Percentiles rank a stretch among this genome's conserved stretches.
Conservation (phyloP, 1,284 basidiomycete genomes). For the Leccinum fallax region DNA sequence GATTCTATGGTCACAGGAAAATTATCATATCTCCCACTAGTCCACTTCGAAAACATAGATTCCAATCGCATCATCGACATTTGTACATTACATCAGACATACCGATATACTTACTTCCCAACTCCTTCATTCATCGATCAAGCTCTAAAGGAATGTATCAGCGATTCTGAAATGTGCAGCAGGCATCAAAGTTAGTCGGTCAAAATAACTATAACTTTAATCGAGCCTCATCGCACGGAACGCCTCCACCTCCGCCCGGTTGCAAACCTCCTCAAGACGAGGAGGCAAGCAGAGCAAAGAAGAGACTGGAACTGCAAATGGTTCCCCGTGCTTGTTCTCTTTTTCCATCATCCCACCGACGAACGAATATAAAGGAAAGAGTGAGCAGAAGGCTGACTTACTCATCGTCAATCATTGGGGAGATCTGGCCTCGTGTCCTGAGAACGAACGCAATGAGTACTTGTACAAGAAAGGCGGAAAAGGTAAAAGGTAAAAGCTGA, state of each 20-base stretch:
- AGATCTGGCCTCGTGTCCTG: not conserved
- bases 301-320: slow-evolving; percentile 30
- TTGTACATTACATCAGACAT: slow-evolving; percentile 10
- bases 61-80: slow-evolving; percentile 4
- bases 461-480: not conserved
- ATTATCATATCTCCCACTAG: slow-evolving; percentile 10
- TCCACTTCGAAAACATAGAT: not conserved
- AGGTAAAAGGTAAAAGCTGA: slow-evolving; percentile 4
- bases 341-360: slow-evolving; percentile 31
- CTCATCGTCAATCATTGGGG: slow-evolving; percentile 3
- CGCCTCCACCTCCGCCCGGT: slow-evolving; percentile 28
- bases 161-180: not conserved
- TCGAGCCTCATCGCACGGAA: slow-evolving; percentile 29
- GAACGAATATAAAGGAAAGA: not conserved
- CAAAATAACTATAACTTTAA: slow-evolving; percentile 41
- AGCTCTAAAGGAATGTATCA: slow-evolving; percentile 11
- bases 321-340: slow-evolving; percentile 28
- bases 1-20: not conserved
- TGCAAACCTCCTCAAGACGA: slow-evolving; percentile 39
- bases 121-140: slow-evolving; percentile 1
- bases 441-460: slow-evolving; percentile 13
- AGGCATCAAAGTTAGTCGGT: slow-evolving; percentile 11
- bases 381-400: slow-evolving; percentile 8
- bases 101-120: slow-evolving; percentile 4
- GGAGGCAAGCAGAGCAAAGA: slow-evolving; percentile 23